Evolutionary conservation across 2,329 filamentous ascomycete genomes (phyloP), one percentile per base, ranked within the genome.

Genomic region (Colletotrichum sp.): DNA sequence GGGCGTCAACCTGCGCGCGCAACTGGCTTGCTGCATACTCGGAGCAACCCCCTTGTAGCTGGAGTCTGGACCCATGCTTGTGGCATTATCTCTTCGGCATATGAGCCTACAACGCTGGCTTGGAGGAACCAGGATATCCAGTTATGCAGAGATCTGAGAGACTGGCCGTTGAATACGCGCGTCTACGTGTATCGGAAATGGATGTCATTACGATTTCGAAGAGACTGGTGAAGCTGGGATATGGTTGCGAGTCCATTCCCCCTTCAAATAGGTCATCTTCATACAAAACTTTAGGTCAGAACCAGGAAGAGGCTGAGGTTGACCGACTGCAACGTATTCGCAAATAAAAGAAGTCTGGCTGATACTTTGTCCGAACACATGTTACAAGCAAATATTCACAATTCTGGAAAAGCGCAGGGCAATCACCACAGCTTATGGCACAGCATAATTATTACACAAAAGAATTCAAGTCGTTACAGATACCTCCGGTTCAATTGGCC

Each of bases 21-120:
- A 52, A 13, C 2, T 12, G 38, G 38, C 18, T n/a, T n/a, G 7
- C n/a, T 21, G n/a, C n/a, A 52, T 7, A 52, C n/a, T 12, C 43
- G 3, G 10, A 52, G n/a, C 5, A 13, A 21, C 1, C 43, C 43
- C 2, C n/a, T 21, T 52, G 0, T 52, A 52, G 43, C 10, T 13
- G n/a, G 5, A 9, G n/a, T 9, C 10, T 13, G n/a, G n/a, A 0
- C 0, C 9, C 13, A 21, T 0, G 0, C 10, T 7, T 21, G 43
- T 1, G 43, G 0, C 43, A 48, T 48, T 48, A 12, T 3, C 38
- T 43, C 34, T 16, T 4, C 0, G 14, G 7, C 4, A 38, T 1
- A 10, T n/a, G 38, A 10, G 38, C 18, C 18, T 10, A 5, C 38
- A 48, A 0, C 18, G 1, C 43, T 3, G 43, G 12, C 3, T 52